Percentiles rank a stretch among this genome's conserved stretches.
phyloP scores from a whole-genome alignment of 257 asterid species.

The Solanum clarkiae region DNA sequence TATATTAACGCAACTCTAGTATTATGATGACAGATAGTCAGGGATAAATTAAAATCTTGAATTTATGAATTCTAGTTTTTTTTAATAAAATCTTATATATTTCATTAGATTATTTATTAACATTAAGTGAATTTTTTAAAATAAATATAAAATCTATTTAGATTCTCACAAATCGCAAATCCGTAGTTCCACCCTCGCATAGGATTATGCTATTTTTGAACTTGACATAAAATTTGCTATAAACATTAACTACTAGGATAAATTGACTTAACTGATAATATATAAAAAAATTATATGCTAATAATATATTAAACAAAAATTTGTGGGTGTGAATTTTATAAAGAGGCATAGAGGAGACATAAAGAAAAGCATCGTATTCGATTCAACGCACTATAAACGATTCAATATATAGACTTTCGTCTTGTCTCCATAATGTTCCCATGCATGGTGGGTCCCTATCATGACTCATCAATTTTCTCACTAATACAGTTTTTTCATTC shows the following conservation, averaged over 20 bases:
- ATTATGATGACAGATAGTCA: neutral
- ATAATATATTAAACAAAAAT: neutral
- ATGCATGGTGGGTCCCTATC: neutral
- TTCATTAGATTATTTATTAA: neutral
- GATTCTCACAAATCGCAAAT: neutral
- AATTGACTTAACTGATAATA: neutral
- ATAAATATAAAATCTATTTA: neutral
- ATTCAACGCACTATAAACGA: neutral
- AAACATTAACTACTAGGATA: neutral
- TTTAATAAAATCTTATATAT: too few relatives aligned
- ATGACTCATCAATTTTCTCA: neutral
- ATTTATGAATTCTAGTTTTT: too few relatives aligned
- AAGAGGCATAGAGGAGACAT: neutral
- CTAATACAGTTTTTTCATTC: too few relatives aligned
- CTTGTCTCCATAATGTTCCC: slow-evolving; percentile 18
- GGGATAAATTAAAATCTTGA: neutral
- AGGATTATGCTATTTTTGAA: neutral
- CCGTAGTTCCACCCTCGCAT: neutral
- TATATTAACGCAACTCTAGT: neutral
- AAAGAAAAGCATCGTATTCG: slow-evolving; percentile 17
- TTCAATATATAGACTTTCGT: neutral
- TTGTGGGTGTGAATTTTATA: neutral
- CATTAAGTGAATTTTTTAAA: neutral
- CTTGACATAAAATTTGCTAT: neutral
- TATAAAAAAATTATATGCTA: neutral